Percentiles rank a stretch among this genome's conserved stretches.
Conservation (phyloP, 176 grass and related monocot genomes). For the Chrysopogon serrulatus region DNA sequence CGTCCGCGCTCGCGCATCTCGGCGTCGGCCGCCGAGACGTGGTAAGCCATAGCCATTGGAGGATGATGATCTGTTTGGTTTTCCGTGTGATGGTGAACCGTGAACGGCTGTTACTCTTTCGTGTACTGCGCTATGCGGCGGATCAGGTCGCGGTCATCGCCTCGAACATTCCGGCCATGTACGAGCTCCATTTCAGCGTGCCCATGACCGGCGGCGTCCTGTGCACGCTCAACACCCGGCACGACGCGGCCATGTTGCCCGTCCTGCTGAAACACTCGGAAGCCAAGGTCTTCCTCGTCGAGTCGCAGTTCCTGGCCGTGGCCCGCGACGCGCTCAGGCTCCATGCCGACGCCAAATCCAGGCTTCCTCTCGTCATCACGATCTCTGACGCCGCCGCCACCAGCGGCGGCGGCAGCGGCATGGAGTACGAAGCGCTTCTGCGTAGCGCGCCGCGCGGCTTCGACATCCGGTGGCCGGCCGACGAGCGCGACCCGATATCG, state of each 20-base stretch:
- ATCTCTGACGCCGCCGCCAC: not conserved
- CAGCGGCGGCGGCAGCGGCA: not conserved
- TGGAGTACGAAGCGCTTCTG: conserved; percentile 37
- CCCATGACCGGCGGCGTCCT: conserved; percentile 53
- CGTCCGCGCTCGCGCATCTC: conserved; percentile 45
- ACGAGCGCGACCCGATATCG: conserved; percentile 56
- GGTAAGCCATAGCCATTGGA: conserved; percentile 18
- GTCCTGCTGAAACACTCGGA: conserved; percentile 37
- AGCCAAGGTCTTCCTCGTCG: conserved; percentile 51
- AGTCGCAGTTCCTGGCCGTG: conserved; percentile 30
- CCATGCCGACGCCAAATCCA: not conserved
- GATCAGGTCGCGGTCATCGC: conserved; percentile 41
- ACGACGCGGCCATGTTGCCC: conserved; percentile 44
- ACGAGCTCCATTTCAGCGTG: conserved; percentile 63
- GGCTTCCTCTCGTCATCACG: conserved; percentile 18
- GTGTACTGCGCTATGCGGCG: not conserved
- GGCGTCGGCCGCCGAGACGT: conserved; percentile 38
- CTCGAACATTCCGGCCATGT: conserved; percentile 47
- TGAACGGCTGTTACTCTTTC: not conserved
- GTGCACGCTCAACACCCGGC: conserved; percentile 44
- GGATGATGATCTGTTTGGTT: too few species aligned
- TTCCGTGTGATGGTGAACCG: not conserved
- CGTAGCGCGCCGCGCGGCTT: conserved; percentile 1
- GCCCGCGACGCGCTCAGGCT: conserved; percentile 15
- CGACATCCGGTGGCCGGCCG: conserved; percentile 50